Percentiles rank a stretch among this genome's conserved stretches.
These are phyloP conservation scores for Yamadazyma blattariae DNA, from an alignment of 1,139 yeast species.

Conservation along the genomic window DNA sequence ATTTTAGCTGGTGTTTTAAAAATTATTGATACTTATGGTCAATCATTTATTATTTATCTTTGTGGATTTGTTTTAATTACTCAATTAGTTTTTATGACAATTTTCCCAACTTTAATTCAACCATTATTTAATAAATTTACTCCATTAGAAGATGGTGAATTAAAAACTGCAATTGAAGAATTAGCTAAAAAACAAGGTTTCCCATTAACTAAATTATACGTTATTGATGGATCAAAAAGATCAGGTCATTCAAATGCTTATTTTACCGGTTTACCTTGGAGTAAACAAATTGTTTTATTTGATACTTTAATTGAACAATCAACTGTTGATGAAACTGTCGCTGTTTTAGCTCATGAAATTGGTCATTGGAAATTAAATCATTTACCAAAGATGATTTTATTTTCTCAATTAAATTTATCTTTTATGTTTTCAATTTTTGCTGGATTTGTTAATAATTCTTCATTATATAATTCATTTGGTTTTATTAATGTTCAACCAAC, in stretches of 20 bases:
- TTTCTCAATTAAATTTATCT: constrained; percentile 64
- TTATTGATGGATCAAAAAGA: constrained; percentile 93
- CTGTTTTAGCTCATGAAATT: constrained; percentile 94
- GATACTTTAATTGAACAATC: constrained; percentile 87
- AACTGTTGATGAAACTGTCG: constrained; percentile 77
- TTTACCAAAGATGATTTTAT: constrained; percentile 64
- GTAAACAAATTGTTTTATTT: constrained; percentile 87
- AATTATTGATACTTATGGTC: constrained; percentile 77
- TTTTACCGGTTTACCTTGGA: constrained; percentile 94
- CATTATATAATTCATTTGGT: constrained; percentile 78
- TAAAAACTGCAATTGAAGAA: constrained; percentile 75
- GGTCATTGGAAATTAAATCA: constrained; percentile 97
- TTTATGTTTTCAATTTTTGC: constrained; percentile 70
- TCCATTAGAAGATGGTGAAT: constrained; percentile 87
- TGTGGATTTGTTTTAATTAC: constrained; percentile 69
- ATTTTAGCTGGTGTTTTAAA: constrained; percentile 71
- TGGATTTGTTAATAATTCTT: constrained; percentile 72
- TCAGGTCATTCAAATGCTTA: constrained; percentile 96
- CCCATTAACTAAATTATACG: constrained; percentile 82
- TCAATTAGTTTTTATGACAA: constrained; percentile 70
- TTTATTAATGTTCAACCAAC: constrained; percentile 63
- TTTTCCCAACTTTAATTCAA: constrained; percentile 79
- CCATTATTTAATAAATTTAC: constrained; percentile 90
- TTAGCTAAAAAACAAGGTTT: constrained; percentile 74
- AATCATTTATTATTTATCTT: constrained; percentile 74